phyloP scores from a whole-genome alignment of 805 yeast species.

The Zygoascus ofunaensis region DNA sequence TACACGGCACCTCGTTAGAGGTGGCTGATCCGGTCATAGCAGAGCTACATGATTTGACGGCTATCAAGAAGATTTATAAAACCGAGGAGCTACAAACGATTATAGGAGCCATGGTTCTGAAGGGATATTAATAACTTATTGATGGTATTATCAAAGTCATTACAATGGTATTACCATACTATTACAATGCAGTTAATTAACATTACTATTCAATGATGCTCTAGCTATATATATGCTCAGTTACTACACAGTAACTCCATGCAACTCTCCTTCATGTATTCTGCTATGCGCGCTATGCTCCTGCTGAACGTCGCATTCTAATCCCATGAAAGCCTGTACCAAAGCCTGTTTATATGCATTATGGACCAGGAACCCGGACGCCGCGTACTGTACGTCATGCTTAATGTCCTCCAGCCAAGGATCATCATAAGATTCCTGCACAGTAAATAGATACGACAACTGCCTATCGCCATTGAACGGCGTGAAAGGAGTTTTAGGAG shows the following conservation, averaged over 20 bases:
- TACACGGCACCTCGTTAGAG: constrained; percentile 14
- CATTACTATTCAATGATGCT: not conserved
- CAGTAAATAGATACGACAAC: constrained; percentile 40
- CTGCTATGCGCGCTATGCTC: constrained; percentile 28
- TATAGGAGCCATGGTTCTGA: constrained; percentile 15
- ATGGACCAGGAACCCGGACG: constrained; percentile 75
- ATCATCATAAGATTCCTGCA: constrained; percentile 46
- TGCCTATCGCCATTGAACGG: constrained; percentile 91
- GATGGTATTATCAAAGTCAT: too few species aligned
- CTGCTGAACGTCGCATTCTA: constrained; percentile 67
- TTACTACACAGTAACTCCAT: too few species aligned
- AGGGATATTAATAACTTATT: constrained; percentile 13
- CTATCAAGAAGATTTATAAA: constrained; percentile 14
- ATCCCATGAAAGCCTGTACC: constrained; percentile 82
- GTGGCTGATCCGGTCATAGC: constrained; percentile 8
- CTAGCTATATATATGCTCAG: not conserved
- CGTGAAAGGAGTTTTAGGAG: constrained; percentile 59
- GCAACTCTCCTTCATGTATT: too few species aligned
- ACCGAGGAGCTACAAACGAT: constrained; percentile 11
- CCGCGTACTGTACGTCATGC: constrained; percentile 57
- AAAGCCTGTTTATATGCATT: constrained; percentile 66
- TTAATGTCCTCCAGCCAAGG: constrained; percentile 49
- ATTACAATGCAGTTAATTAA: not conserved
- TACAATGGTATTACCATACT: not conserved
- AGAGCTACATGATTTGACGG: constrained; percentile 6